Percentiles rank a stretch among this genome's conserved stretches.
Evolutionary conservation across 139 green algal genomes (phyloP).

Genomic region (Tetraselmis chui): DNA sequence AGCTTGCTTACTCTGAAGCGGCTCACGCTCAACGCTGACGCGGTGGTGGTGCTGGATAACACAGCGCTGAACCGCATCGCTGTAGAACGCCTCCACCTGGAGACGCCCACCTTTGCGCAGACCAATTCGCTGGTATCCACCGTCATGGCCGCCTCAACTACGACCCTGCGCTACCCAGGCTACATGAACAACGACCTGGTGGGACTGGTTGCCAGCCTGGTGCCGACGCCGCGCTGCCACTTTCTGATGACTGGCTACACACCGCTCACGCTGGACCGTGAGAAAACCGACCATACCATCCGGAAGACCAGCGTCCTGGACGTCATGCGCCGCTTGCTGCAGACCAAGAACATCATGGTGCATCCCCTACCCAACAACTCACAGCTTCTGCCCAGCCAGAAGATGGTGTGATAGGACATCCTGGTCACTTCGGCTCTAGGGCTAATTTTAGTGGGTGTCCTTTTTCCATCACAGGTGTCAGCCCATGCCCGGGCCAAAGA

Average conservation of each 20-base stretch:
- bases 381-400: too few species aligned
- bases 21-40: constrained; percentile 85
- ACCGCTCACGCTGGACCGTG: constrained; percentile 72
- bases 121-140: constrained; percentile 95
- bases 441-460: too few species aligned
- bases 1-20: constrained; percentile 95
- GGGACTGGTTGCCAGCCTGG: constrained; percentile 87
- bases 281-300: constrained; percentile 36
- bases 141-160: constrained; percentile 96
- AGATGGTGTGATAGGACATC: too few species aligned
- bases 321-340: constrained; percentile 92
- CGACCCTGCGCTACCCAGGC: constrained; percentile 92
- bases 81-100: constrained; percentile 59
- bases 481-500: constrained; percentile 75
- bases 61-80: constrained; percentile 80
- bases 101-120: constrained; percentile 66
- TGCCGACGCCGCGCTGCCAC: constrained; percentile 93
- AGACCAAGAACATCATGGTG: constrained; percentile 99
- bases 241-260: constrained; percentile 98
- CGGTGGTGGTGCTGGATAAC: constrained; percentile 82
- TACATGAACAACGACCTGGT: constrained; percentile 99
- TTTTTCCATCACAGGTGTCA: too few species aligned
- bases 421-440: too few species aligned
- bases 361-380: too few species aligned
- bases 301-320: constrained; percentile 94